Evolutionary conservation across 73 alveolate genomes (phyloP).

Genomic region (Paramecium sonneborni): DNA sequence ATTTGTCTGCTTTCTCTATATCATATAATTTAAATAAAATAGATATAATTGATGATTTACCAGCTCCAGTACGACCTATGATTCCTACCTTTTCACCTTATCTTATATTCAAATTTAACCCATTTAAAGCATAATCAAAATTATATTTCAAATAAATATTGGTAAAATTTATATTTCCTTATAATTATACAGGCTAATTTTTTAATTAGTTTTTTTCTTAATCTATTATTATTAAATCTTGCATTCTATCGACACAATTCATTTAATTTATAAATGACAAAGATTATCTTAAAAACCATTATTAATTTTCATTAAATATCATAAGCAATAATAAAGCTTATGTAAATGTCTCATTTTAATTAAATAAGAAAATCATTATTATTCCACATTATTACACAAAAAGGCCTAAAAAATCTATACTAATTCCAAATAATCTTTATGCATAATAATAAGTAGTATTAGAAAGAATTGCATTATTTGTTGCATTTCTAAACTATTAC

Average conservation of each 20-base stretch:
- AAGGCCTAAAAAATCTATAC: background rate
- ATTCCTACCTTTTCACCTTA: background rate
- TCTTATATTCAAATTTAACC: background rate
- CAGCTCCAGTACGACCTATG: constrained; percentile 81
- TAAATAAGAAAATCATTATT: background rate
- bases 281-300: constrained; percentile 16
- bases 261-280: background rate
- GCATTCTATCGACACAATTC: background rate
- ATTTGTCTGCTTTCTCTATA: background rate
- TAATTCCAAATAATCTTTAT: background rate
- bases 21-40: constrained; percentile 64
- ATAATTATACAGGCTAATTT: background rate
- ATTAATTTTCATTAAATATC: constrained; percentile 20
- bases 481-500: background rate
- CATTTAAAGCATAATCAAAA: background rate
- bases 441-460: background rate
- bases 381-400: background rate
- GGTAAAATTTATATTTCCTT: background rate
- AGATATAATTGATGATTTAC: constrained; percentile 75
- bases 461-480: background rate
- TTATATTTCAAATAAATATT: background rate
- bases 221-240: background rate
- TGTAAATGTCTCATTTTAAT: background rate
- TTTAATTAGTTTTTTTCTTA: background rate
- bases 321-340: background rate